phyloP scores from a whole-genome alignment of 148 eudicot species.

The Diospyros lotus region DNA sequence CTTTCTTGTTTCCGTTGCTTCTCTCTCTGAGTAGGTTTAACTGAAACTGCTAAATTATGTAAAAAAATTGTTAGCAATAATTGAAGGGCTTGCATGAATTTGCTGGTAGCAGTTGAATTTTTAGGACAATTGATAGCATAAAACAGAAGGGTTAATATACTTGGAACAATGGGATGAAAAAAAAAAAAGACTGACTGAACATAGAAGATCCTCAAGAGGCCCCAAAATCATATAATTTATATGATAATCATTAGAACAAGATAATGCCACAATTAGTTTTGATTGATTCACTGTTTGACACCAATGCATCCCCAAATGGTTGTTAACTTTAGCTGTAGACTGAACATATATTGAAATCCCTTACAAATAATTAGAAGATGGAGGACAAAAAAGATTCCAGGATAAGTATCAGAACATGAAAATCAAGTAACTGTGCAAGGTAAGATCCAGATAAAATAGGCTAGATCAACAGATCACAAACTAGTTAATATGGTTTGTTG shows the following conservation, averaged over 20 bases:
- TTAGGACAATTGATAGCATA: background rate
- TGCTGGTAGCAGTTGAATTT: background rate
- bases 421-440: background rate
- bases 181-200: background rate
- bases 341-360: background rate
- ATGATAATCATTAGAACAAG: background rate
- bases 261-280: background rate
- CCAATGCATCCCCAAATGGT: background rate
- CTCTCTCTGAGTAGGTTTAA: slow-evolving; percentile 32
- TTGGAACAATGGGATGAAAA: background rate
- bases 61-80: slow-evolving; percentile 5
- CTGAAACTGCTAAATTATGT: slow-evolving; percentile 37
- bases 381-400: background rate
- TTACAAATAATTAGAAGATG: background rate
- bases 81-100: slow-evolving; percentile 3
- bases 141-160: background rate
- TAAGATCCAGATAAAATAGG: too few species aligned
- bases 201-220: background rate
- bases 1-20: slow-evolving; percentile 50
- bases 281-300: background rate
- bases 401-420: background rate
- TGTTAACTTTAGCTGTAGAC: background rate
- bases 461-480: background rate
- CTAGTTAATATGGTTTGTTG: too few species aligned
- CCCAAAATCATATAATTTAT: background rate